Conservation (phyloP, 2,329 filamentous ascomycete genomes). For the Didymella pomorum region DNA sequence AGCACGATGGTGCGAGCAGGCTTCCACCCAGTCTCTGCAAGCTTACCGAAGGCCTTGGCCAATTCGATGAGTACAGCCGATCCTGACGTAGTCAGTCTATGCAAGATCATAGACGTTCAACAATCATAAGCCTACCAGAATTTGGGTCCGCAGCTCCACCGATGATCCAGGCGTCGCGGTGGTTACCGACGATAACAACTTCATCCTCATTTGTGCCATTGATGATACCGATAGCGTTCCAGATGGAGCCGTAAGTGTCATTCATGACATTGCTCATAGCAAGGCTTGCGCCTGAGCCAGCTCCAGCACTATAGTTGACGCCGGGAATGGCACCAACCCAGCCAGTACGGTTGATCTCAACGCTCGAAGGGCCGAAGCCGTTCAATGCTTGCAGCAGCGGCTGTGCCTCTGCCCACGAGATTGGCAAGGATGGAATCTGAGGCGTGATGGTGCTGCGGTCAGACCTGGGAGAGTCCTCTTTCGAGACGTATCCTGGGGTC, state of each 20-base stretch:
- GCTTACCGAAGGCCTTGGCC: slow-evolving; percentile 58
- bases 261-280: slow-evolving; percentile 74
- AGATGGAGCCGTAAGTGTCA: slow-evolving; percentile 81
- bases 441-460: slow-evolving; percentile 72
- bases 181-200: slow-evolving; percentile 61
- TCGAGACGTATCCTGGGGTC: slow-evolving; percentile 75
- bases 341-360: slow-evolving; percentile 50
- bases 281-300: slow-evolving; percentile 61
- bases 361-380: slow-evolving; percentile 73
- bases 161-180: slow-evolving; percentile 63
- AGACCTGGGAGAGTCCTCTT: slow-evolving; percentile 76
- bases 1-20: slow-evolving; percentile 60
- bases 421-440: slow-evolving; percentile 83
- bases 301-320: slow-evolving; percentile 48
- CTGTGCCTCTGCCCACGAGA: slow-evolving; percentile 82
- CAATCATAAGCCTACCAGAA: slow-evolving; percentile 23
- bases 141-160: slow-evolving; percentile 63
- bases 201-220: slow-evolving; percentile 69
- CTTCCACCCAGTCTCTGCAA: slow-evolving; percentile 60
- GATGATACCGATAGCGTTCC: slow-evolving; percentile 77
- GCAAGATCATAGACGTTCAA: background rate
- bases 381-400: slow-evolving; percentile 84
- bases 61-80: slow-evolving; percentile 60
- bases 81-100: slow-evolving; percentile 40
- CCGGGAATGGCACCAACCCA: slow-evolving; percentile 50